Evolutionary conservation across 75 land plant species (phyloP).

Genomic region (Gnetum montanum): DNA sequence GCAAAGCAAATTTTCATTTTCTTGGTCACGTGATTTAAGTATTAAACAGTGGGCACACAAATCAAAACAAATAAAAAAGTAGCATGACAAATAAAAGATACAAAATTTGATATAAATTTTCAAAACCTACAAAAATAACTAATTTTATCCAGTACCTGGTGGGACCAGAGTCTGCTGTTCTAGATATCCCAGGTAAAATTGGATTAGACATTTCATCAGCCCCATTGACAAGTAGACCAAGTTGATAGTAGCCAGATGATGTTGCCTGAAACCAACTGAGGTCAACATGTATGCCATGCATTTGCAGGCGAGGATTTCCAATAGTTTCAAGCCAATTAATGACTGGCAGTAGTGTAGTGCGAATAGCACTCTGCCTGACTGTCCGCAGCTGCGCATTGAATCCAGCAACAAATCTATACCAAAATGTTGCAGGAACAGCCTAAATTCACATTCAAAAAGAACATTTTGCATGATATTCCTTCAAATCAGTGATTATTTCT

Average conservation of each 20-base stretch:
- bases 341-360: slow-evolving; percentile 54
- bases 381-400: slow-evolving; percentile 87
- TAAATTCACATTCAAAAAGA: too few species aligned
- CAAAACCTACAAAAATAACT: too few species aligned
- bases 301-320: slow-evolving; percentile 56
- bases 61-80: too few species aligned
- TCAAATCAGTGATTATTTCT: too few species aligned
- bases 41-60: too few species aligned
- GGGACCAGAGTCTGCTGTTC: slow-evolving; percentile 3
- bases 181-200: slow-evolving; percentile 12
- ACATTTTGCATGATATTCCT: too few species aligned
- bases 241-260: slow-evolving; percentile 86
- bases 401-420: slow-evolving; percentile 83
- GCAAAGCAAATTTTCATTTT: too few species aligned
- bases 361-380: slow-evolving; percentile 59
- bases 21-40: too few species aligned
- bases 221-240: slow-evolving; percentile 55
- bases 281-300: slow-evolving; percentile 66
- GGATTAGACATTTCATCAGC: slow-evolving; percentile 32
- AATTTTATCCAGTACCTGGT: slow-evolving; percentile 23
- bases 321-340: slow-evolving; percentile 59
- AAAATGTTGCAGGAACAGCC: slow-evolving; percentile 71
- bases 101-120: too few species aligned
- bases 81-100: too few species aligned
- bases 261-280: slow-evolving; percentile 91